Percentiles rank a stretch among this genome's conserved stretches.
phyloP scores from a whole-genome alignment of 768 basidiomycete genomes.

The Astraeus odoratus region DNA sequence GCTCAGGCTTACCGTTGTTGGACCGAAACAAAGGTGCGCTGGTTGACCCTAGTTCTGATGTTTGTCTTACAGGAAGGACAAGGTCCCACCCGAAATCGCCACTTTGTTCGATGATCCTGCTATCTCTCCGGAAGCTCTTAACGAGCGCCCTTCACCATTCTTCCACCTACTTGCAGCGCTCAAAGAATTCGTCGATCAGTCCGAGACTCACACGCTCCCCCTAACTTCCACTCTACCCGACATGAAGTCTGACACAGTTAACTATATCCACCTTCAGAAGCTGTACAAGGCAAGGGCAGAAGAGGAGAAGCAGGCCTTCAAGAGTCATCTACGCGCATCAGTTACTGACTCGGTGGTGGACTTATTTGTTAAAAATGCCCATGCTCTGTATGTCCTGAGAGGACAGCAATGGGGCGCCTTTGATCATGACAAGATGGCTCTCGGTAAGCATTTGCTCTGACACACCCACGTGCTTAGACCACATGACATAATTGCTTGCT shows the following conservation, averaged over 20 bases:
- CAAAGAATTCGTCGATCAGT: slow-evolving; percentile 49
- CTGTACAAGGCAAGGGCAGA: slow-evolving; percentile 77
- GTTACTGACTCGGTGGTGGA: slow-evolving; percentile 54
- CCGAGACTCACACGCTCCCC: slow-evolving; percentile 60
- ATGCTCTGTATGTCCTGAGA: slow-evolving; percentile 59
- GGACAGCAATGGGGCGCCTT: slow-evolving; percentile 58
- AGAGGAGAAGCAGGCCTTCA: slow-evolving; percentile 55
- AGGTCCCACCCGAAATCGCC: slow-evolving; percentile 65
- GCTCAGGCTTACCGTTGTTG: slow-evolving; percentile 81
- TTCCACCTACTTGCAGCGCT: slow-evolving; percentile 76
- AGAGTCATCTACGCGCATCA: slow-evolving; percentile 37
- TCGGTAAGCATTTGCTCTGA: slow-evolving; percentile 23
- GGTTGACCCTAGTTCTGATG: slow-evolving; percentile 1
- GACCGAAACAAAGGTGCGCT: slow-evolving; percentile 44
- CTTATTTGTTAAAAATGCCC: slow-evolving; percentile 73
- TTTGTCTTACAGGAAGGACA: background rate
- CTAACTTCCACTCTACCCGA: slow-evolving; percentile 86
- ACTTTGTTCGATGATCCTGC: slow-evolving; percentile 58
- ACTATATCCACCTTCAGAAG: slow-evolving; percentile 79
- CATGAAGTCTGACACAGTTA: slow-evolving; percentile 86
- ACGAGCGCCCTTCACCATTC: slow-evolving; percentile 55
- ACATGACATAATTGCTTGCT: slow-evolving; percentile 1
- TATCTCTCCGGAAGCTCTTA: slow-evolving; percentile 34
- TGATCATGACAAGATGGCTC: slow-evolving; percentile 39
- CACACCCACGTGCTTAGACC: slow-evolving; percentile 1